Evolutionary conservation across 169 alveolate genomes (phyloP), one percentile per base, ranked within the genome.

Genomic region (Besnoitia besnoiti): DNA sequence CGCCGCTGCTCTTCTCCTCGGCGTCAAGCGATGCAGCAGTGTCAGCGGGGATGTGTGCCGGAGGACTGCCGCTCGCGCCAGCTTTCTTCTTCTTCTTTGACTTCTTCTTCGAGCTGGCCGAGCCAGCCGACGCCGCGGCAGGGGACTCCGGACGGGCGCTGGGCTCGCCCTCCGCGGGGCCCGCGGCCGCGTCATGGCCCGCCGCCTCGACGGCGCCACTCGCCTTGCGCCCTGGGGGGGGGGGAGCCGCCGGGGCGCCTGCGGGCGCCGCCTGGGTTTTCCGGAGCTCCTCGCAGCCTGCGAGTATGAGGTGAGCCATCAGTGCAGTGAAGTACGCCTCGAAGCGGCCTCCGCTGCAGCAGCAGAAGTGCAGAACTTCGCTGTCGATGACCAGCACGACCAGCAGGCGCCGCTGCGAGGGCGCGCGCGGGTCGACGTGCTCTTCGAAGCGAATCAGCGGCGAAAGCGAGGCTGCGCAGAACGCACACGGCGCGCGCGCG

Each of bases 341-440:
- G 90, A 55, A 85, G 59, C 90, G 90, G 16, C 90, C 90, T 5
- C 90, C 55, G 35, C 76, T 46, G 39, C 67, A 46, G 55, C 90
- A 85, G 80, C 80, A 85, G 67, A 85, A 85, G 24, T 50, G 90
- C 55, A 85, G 51, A 27, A 85, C 80, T 35, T 85, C 90, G 21
- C 42, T 37, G 80, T 85, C 90, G 35, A 85, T 46, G 73, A 12
- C n/a, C 55, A 85, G 55, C 39, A 39, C 19, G 3, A 77, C 87
- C n/a, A 51, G 44, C 80, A 67, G 80, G 8, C 80, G 80, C 44
- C 39, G 3, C 40, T 19, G 2, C 80, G 14, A 21, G 3, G 67
- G 16, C 24, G 16, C 24, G 33, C 3, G 5, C 7, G 67, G 30
- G 67, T 55, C 67, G 33, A 5, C 30, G 30, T n/a, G 67, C 67